phyloP scores from a whole-genome alignment of 164 flowering plant genomes.

The Aristolochia californica region DNA sequence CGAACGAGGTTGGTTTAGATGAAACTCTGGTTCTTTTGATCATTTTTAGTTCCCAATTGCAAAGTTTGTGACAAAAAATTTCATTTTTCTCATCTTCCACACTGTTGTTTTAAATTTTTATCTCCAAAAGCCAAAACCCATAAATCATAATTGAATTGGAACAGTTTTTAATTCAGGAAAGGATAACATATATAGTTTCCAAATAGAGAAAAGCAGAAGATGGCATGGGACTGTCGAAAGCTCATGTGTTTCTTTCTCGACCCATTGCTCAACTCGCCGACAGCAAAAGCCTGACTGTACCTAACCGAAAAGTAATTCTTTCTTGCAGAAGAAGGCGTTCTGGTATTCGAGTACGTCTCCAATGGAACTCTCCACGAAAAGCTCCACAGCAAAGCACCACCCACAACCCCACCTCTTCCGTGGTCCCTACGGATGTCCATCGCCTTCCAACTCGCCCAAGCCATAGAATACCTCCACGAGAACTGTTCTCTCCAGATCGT shows the following conservation, averaged over 20 bases:
- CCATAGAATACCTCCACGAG: constrained; percentile 58
- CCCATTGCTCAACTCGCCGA: too few relatives aligned
- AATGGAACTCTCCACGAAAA: constrained; percentile 56
- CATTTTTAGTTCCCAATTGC: background rate
- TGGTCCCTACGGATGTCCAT: constrained; percentile 52
- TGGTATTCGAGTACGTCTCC: constrained; percentile 52
- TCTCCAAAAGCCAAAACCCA: background rate
- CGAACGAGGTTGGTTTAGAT: constrained; percentile 27
- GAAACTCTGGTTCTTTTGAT: background rate
- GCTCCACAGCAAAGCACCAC: constrained; percentile 21
- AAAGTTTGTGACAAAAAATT: background rate
- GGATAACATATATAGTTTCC: too few relatives aligned
- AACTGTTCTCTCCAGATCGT: constrained; percentile 41
- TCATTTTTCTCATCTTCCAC: background rate
- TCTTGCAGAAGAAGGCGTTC: constrained; percentile 44
- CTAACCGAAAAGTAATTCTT: background rate
- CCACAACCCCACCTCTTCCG: constrained; percentile 14
- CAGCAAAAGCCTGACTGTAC: too few relatives aligned
- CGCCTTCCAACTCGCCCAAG: constrained; percentile 54
- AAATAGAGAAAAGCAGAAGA: too few relatives aligned
- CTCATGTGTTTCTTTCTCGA: background rate
- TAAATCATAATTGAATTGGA: too few relatives aligned
- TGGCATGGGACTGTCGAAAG: background rate
- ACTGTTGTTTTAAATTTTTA: background rate
- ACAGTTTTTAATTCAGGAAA: too few relatives aligned